Conservation (phyloP, 768 basidiomycete genomes). For the Pleurotus sapidus region DNA sequence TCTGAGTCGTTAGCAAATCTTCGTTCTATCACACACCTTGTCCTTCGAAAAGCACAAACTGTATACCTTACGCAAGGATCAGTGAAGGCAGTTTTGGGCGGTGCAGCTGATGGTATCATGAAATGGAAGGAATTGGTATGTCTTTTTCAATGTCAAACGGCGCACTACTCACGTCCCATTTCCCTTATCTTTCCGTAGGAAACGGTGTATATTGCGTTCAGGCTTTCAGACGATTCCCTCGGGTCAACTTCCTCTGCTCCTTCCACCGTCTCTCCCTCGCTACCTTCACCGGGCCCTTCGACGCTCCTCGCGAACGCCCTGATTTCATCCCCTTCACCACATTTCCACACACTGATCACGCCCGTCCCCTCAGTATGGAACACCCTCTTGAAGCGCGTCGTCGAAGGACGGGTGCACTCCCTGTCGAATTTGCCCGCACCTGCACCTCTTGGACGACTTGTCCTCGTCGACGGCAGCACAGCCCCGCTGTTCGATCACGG, state of each 20-base stretch:
- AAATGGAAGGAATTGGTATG: constrained; percentile 48
- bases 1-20: constrained; percentile 15
- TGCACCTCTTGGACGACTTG: background rate
- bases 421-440: too few species aligned
- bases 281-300: constrained; percentile 26
- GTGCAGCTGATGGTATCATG: constrained; percentile 41
- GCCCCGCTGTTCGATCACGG: background rate
- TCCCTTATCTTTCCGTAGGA: constrained; percentile 33
- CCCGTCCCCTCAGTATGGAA: constrained; percentile 61
- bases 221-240: constrained; percentile 45
- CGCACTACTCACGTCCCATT: background rate
- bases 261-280: constrained; percentile 2
- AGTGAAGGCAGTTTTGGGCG: constrained; percentile 39
- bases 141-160: constrained; percentile 9
- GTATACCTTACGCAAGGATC: constrained; percentile 56
- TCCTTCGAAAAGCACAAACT: constrained; percentile 46
- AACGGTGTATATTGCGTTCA: constrained; percentile 51
- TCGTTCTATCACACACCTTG: constrained; percentile 38
- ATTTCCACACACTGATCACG: constrained; percentile 48
- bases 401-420: background rate
- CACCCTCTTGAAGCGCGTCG: constrained; percentile 43
- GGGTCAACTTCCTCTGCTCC: constrained; percentile 10
- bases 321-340: constrained; percentile 37
- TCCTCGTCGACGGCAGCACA: background rate
- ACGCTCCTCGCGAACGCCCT: constrained; percentile 30